Conservation (phyloP, 257 asterid species). For the Oldenlandia corymbosa region DNA sequence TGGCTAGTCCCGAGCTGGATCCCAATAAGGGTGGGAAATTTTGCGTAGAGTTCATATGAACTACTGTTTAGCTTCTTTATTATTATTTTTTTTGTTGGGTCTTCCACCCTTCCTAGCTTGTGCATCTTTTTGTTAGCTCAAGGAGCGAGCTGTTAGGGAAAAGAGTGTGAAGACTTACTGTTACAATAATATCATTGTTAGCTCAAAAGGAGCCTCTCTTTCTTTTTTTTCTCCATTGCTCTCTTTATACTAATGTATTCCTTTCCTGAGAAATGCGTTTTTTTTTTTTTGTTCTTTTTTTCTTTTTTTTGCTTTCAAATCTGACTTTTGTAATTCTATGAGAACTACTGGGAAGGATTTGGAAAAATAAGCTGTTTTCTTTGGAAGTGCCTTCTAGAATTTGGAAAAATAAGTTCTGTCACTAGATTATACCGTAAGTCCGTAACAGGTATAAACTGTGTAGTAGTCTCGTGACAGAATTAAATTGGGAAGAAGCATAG, state of each 20-base stretch:
- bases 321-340: neutral
- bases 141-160: neutral
- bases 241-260: neutral
- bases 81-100: conserved; percentile 11
- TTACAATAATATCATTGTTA: neutral
- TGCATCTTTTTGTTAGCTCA: conserved; percentile 4
- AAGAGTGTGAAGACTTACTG: neutral
- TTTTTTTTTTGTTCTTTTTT: too few relatives aligned
- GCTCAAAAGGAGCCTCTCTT: neutral
- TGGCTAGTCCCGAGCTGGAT: conserved; percentile 17
- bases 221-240: neutral
- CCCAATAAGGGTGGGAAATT: conserved; percentile 21
- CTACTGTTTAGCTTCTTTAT: too few relatives aligned
- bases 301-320: neutral
- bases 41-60: conserved; percentile 26
- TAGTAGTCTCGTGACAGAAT: too few relatives aligned
- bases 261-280: neutral
- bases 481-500: too few relatives aligned
- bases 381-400: too few relatives aligned
- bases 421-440: too few relatives aligned
- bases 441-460: too few relatives aligned
- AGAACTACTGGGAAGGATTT: too few relatives aligned
- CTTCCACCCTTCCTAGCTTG: conserved; percentile 5
- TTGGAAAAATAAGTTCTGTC: too few relatives aligned
- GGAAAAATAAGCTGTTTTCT: too few relatives aligned